phyloP scores from a whole-genome alignment of 1,284 basidiomycete species.

The Marasmius sp. region DNA sequence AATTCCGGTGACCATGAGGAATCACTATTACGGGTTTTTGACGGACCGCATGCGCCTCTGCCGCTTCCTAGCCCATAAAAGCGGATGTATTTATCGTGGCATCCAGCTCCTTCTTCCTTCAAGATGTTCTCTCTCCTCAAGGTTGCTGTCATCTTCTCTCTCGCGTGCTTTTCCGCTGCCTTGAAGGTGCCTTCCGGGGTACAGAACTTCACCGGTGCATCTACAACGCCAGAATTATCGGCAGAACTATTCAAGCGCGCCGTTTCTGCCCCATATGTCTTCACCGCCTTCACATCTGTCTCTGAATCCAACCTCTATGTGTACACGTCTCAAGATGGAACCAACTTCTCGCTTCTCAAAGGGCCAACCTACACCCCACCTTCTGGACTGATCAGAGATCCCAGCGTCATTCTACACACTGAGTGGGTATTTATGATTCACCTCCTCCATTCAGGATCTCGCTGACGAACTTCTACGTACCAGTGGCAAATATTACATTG shows the following conservation, averaged over 20 bases:
- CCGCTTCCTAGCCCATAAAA: no score
- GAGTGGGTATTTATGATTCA: conserved; percentile 22
- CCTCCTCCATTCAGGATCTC: neutral
- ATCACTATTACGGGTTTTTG: no score
- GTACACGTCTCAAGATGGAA: conserved; percentile 33
- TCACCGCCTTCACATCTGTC: conserved; percentile 32
- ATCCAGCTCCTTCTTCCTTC: no score
- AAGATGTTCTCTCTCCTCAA: neutral
- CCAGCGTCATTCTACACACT: conserved; percentile 32
- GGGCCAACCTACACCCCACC: conserved; percentile 35
- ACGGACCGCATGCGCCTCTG: no score
- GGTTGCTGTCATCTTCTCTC: neutral
- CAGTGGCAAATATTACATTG: conserved; percentile 32
- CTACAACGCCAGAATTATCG: conserved; percentile 18
- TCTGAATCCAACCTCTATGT: conserved; percentile 35
- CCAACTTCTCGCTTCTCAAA: conserved; percentile 29
- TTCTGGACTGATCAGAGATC: conserved; percentile 32
- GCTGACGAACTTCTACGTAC: neutral
- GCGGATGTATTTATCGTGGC: no score
- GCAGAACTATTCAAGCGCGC: conserved; percentile 29
- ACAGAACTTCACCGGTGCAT: neutral
- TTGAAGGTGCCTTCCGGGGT: neutral
- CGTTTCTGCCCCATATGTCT: conserved; percentile 32
- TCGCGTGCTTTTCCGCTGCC: neutral
- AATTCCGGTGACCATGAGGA: no score